Percentiles rank a stretch among this genome's conserved stretches.
Conservation (phyloP, 805 yeast species). For the Millerozyma acaciae region DNA sequence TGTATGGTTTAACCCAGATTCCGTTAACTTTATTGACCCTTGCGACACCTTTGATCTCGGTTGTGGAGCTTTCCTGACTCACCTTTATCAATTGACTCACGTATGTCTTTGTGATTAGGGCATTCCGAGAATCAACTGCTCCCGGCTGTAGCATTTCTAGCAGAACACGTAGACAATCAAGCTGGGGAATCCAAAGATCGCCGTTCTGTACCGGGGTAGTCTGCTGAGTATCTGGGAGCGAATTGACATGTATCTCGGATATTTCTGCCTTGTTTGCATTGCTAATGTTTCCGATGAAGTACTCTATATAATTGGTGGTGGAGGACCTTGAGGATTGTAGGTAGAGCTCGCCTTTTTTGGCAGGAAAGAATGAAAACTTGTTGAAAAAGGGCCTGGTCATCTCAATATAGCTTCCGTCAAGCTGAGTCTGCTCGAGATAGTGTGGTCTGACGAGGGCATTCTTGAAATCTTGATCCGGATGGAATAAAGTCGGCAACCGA, state of each 20-base stretch:
- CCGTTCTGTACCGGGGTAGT: constrained; percentile 12
- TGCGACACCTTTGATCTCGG: constrained; percentile 14
- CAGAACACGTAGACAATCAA: constrained; percentile 41
- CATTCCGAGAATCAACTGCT: constrained; percentile 37
- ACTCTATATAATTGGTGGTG: constrained; percentile 23
- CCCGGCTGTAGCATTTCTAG: constrained; percentile 45
- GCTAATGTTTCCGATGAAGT: constrained; percentile 26
- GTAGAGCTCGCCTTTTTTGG: constrained; percentile 24
- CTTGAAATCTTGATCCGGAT: constrained; percentile 38
- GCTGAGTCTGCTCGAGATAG: constrained; percentile 19
- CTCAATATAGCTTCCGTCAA: constrained; percentile 29
- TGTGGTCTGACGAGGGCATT: constrained; percentile 42
- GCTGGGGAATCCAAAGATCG: constrained; percentile 37
- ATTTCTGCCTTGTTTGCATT: constrained; percentile 21
- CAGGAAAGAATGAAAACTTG: constrained; percentile 21
- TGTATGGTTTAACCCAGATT: constrained; percentile 16
- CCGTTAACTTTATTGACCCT: constrained; percentile 35
- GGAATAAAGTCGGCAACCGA: constrained; percentile 38
- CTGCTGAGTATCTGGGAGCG: too few species aligned
- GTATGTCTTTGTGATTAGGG: constrained; percentile 23
- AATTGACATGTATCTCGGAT: constrained; percentile 17
- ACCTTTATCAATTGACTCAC: constrained; percentile 9
- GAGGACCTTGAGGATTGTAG: constrained; percentile 25
- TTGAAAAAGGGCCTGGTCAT: constrained; percentile 22
- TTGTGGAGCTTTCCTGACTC: too few species aligned